These are phyloP conservation scores for Solanum megistacrolobum DNA, from an alignment of 257 asterid species.

Conservation along the genomic window DNA sequence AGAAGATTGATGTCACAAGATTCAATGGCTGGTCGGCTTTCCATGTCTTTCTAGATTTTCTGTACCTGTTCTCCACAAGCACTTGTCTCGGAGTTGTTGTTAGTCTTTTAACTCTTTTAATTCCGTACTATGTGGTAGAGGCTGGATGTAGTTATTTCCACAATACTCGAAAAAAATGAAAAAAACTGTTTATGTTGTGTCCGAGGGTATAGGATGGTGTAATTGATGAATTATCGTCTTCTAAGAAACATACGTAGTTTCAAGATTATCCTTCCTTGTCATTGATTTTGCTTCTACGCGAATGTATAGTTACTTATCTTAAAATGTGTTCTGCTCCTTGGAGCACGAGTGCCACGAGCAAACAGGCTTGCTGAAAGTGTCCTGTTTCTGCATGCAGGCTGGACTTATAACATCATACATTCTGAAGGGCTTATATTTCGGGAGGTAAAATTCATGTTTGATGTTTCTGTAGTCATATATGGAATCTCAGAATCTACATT, in stretches of 20 bases:
- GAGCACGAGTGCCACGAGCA: background rate
- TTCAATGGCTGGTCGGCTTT: constrained; percentile 60
- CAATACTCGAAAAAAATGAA: background rate
- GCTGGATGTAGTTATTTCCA: background rate
- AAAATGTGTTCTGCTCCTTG: background rate
- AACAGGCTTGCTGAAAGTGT: background rate
- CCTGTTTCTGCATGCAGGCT: constrained; percentile 37
- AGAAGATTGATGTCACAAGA: constrained; percentile 60
- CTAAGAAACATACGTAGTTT: background rate
- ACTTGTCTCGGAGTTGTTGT: constrained; percentile 61
- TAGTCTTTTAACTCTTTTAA: background rate
- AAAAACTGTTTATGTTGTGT: background rate
- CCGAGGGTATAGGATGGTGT: background rate
- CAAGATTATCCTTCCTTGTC: background rate
- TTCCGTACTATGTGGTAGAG: background rate
- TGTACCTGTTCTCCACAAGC: constrained; percentile 85
- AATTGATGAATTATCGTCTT: background rate
- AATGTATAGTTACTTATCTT: background rate
- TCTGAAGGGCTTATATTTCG: constrained; percentile 75
- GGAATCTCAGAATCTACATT: background rate
- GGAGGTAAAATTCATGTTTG: constrained; percentile 37
- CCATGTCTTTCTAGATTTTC: constrained; percentile 45
- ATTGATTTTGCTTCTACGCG: background rate
- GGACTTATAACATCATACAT: constrained; percentile 72
- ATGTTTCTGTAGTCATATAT: background rate